phyloP scores from a whole-genome alignment of 2,329 filamentous ascomycete species.

The Ophiostoma himal-ulmi region DNA sequence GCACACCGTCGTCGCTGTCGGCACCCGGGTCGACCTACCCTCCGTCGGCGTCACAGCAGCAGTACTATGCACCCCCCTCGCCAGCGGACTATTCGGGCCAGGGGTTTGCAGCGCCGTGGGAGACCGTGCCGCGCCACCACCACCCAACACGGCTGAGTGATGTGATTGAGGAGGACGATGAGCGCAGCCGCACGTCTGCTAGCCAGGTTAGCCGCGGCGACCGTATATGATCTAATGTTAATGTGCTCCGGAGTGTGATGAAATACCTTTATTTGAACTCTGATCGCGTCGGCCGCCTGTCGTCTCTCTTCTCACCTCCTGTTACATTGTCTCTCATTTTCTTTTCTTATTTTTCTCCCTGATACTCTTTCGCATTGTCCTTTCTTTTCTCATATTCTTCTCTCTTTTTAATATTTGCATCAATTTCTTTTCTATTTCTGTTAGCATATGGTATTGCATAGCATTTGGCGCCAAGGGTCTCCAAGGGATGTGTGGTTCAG shows the following conservation, averaged over 20 bases:
- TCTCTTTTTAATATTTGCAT: constrained; percentile 8
- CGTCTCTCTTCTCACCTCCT: background rate
- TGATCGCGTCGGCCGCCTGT: background rate
- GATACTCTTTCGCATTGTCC: background rate
- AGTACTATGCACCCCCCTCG: constrained; percentile 35
- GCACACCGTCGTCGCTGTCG: constrained; percentile 44
- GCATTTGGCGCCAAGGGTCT: constrained; percentile 15
- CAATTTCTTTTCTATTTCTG: constrained; percentile 4
- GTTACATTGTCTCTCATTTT: background rate
- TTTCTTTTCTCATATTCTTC: background rate
- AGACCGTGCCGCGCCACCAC: constrained; percentile 65
- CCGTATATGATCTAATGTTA: background rate
- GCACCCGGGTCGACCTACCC: constrained; percentile 29
- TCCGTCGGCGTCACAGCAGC: constrained; percentile 40
- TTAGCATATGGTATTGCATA: constrained; percentile 17
- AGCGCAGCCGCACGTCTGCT: constrained; percentile 68
- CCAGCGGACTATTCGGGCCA: constrained; percentile 59
- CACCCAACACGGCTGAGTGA: constrained; percentile 86
- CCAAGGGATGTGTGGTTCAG: constrained; percentile 1
- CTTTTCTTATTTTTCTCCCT: background rate
- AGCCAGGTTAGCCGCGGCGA: constrained; percentile 51
- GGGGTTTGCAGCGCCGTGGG: constrained; percentile 67
- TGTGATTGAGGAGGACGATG: constrained; percentile 80
- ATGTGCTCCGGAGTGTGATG: background rate
- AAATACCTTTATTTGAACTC: too few relatives aligned